Evolutionary conservation across 768 basidiomycete genomes (phyloP).

Genomic region (Auricularia auricula-judae): DNA sequence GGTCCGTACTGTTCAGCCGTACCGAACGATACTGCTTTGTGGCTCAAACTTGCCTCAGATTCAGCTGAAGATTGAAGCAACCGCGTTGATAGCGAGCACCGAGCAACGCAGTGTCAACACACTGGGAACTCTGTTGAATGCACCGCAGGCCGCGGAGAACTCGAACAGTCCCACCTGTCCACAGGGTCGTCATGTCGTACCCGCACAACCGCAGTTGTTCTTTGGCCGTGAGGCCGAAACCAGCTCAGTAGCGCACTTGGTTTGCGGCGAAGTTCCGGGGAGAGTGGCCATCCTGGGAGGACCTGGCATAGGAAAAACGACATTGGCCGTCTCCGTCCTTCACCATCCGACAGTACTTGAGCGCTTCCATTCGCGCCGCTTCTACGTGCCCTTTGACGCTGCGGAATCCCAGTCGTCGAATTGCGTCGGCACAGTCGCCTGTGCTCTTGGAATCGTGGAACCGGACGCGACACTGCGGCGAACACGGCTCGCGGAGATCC

Average conservation of each 20-base stretch:
- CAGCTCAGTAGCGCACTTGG: not conserved
- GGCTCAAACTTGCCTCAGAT: no score
- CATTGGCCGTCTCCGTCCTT: slow-evolving; percentile 23
- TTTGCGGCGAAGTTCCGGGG: not conserved
- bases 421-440: not conserved
- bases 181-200: no score
- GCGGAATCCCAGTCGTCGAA: not conserved
- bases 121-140: no score
- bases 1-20: no score
- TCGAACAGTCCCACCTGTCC: no score
- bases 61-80: no score
- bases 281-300: slow-evolving; percentile 13
- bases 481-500: not conserved
- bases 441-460: not conserved
- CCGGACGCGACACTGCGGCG: not conserved
- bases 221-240: not conserved
- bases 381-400: slow-evolving; percentile 25
- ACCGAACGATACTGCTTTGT: no score
- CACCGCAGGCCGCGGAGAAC: no score
- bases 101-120: no score
- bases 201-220: not conserved
- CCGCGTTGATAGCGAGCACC: no score
- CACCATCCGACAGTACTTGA: slow-evolving; percentile 13
- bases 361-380: slow-evolving; percentile 15
- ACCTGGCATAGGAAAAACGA: slow-evolving; percentile 31